Conservation (phyloP, 768 basidiomycete species). For the Calocera cornea region DNA sequence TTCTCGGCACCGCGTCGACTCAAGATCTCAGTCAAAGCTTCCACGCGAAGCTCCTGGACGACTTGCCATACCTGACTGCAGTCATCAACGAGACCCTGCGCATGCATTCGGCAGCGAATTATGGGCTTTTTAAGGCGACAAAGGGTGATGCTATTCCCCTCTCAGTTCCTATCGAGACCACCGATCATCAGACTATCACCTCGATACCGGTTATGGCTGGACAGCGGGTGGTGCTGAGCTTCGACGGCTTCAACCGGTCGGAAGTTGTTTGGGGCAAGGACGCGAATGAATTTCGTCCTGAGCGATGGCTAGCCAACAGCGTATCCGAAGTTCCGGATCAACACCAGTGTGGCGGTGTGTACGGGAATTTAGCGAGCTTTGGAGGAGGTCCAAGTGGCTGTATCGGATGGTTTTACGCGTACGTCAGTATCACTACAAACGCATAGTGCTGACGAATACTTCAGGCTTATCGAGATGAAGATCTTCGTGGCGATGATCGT, state of each 20-base stretch:
- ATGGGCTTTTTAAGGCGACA: neutral
- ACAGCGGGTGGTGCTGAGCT: constrained; percentile 19
- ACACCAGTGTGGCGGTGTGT: neutral
- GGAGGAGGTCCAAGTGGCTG: neutral
- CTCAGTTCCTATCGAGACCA: constrained; percentile 22
- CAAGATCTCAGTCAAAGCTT: constrained; percentile 17
- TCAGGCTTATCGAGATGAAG: neutral
- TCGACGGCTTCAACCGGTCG: constrained; percentile 25
- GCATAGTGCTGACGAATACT: neutral
- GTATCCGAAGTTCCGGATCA: neutral
- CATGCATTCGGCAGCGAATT: constrained; percentile 40
- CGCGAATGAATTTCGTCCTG: constrained; percentile 27
- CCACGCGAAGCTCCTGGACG: neutral
- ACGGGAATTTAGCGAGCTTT: neutral
- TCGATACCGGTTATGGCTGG: constrained; percentile 27
- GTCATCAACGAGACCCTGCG: constrained; percentile 49
- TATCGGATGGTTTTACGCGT: neutral
- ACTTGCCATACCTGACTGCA: constrained; percentile 40
- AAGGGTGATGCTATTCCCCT: constrained; percentile 33
- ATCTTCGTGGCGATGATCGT: neutral
- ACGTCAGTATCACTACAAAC: neutral
- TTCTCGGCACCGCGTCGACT: constrained; percentile 25
- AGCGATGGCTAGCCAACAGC: constrained; percentile 25
- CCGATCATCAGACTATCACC: constrained; percentile 20
- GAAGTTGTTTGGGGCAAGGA: constrained; percentile 28